phyloP scores from a whole-genome alignment of 176 grass and related monocot genomes.

The Eleusine coracana region DNA sequence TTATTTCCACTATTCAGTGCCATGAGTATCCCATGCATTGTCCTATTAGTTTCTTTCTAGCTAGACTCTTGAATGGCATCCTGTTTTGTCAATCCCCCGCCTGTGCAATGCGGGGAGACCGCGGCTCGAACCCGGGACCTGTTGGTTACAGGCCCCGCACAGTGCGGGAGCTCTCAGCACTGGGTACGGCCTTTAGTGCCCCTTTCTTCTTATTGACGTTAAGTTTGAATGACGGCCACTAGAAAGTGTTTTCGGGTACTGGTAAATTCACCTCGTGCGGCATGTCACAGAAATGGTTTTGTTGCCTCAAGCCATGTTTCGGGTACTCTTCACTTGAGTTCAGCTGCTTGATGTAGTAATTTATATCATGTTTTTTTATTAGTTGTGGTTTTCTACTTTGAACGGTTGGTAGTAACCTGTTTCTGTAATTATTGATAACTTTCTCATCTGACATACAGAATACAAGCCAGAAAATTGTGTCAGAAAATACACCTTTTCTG shows the following conservation, averaged over 20 bases:
- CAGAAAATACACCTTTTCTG: conserved; percentile 27
- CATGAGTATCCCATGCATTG: neutral
- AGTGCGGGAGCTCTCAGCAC: no score
- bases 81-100: neutral
- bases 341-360: neutral
- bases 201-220: neutral
- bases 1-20: neutral
- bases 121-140: no score
- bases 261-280: neutral
- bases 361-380: neutral
- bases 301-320: neutral
- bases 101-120: no score
- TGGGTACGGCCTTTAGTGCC: no score
- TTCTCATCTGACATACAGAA: conserved; percentile 39
- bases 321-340: conserved; percentile 28
- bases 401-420: neutral
- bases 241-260: neutral
- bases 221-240: neutral
- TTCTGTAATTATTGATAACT: conserved; percentile 28
- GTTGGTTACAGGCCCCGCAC: no score
- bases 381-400: conserved; percentile 4
- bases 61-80: neutral
- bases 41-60: neutral
- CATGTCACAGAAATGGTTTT: neutral
- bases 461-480: conserved; percentile 24